Evolutionary conservation across 1,139 yeast species (phyloP).

Genomic region (Debaryomyces subglobosus): DNA sequence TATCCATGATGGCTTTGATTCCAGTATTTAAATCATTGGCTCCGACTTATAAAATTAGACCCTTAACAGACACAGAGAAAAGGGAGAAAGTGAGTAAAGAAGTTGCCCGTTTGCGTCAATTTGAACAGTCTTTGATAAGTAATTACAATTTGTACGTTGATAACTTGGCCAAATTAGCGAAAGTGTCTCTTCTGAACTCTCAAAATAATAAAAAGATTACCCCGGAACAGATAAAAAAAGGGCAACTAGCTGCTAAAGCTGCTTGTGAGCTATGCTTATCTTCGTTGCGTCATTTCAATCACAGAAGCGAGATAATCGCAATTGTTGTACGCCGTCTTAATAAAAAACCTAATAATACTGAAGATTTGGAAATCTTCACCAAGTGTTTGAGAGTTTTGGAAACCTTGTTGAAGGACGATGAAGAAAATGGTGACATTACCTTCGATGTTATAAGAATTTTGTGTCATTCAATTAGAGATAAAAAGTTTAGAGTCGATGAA

Average conservation of each 20-base stretch:
- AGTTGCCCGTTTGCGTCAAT: constrained; percentile 70
- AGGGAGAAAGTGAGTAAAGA: constrained; percentile 84
- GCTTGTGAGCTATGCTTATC: constrained; percentile 73
- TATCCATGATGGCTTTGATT: constrained; percentile 74
- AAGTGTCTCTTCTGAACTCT: constrained; percentile 43
- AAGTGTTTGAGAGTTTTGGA: constrained; percentile 70
- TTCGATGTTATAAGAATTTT: constrained; percentile 70
- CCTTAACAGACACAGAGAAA: constrained; percentile 78
- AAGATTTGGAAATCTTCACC: constrained; percentile 54
- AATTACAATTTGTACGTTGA: constrained; percentile 74
- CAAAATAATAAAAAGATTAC: constrained; percentile 42
- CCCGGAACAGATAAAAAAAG: constrained; percentile 47
- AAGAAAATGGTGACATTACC: constrained; percentile 78
- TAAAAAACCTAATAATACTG: constrained; percentile 49
- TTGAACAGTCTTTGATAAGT: constrained; percentile 74
- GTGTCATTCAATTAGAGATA: constrained; percentile 69
- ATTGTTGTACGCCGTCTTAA: constrained; percentile 69
- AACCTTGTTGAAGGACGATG: constrained; percentile 65
- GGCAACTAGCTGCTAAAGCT: constrained; percentile 67
- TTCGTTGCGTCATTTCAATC: constrained; percentile 78
- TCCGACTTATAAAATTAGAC: constrained; percentile 86
- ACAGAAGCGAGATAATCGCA: constrained; percentile 68
- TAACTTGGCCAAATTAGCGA: constrained; percentile 47
- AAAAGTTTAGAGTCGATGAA: constrained; percentile 83
- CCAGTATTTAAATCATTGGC: constrained; percentile 84